phyloP scores from a whole-genome alignment of 2,329 filamentous ascomycete genomes.

The Fusarium nematophilum region DNA sequence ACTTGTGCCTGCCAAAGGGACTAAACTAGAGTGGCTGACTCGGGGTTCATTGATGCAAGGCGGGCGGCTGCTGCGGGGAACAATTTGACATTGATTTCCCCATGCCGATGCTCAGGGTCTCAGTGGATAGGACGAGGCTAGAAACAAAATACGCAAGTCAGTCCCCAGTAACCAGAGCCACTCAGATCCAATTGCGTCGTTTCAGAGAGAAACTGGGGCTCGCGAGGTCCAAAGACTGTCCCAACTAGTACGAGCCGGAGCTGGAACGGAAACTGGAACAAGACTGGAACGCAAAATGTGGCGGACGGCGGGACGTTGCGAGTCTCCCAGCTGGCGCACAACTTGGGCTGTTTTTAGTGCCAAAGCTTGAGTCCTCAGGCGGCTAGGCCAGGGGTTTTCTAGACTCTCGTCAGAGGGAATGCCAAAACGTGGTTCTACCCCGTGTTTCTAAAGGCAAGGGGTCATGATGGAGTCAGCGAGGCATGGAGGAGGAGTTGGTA shows the following conservation, averaged over 20 bases:
- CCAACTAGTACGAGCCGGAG: too few relatives aligned
- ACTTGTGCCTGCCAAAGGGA: slow-evolving; percentile 16
- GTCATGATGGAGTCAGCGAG: neutral
- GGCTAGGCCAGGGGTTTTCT: slow-evolving; percentile 19
- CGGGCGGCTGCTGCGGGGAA: slow-evolving; percentile 31
- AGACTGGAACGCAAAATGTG: slow-evolving; percentile 29
- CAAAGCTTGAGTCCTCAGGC: slow-evolving; percentile 25
- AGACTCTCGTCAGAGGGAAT: slow-evolving; percentile 10
- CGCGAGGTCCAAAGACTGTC: slow-evolving; percentile 8
- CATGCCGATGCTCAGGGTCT: neutral
- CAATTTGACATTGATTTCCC: slow-evolving; percentile 11
- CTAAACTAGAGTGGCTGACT: slow-evolving; percentile 14
- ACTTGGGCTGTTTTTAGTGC: slow-evolving; percentile 34
- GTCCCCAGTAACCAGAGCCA: too few relatives aligned
- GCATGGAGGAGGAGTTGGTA: too few relatives aligned
- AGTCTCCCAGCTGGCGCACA: slow-evolving; percentile 27
- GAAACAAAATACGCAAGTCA: too few relatives aligned
- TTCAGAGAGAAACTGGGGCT: slow-evolving; percentile 17
- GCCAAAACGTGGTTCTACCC: neutral
- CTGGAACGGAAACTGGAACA: slow-evolving; percentile 30
- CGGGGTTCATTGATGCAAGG: slow-evolving; percentile 16
- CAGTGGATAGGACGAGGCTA: slow-evolving; percentile 3
- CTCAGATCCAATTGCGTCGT: too few relatives aligned
- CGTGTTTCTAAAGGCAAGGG: neutral
- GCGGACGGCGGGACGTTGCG: slow-evolving; percentile 41